A percentile compares a stretch with the other conserved stretches of the same genome.
phyloP scores from a whole-genome alignment of 495 filamentous ascomycete genomes.

The Hypoxylon subgilvum region DNA sequence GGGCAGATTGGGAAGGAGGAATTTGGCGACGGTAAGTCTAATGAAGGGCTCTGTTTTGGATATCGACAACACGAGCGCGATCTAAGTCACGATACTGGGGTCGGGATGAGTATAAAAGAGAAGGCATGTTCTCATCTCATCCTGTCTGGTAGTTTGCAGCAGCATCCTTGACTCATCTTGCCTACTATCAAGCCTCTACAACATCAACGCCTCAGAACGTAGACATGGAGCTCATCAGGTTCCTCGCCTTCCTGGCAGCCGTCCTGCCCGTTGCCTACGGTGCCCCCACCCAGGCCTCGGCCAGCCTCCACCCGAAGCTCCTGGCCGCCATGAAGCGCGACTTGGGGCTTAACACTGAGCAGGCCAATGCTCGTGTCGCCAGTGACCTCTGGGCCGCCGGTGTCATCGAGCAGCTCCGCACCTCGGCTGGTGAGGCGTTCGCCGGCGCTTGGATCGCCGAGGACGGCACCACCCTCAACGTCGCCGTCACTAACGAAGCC shows the following conservation, averaged over 20 bases:
- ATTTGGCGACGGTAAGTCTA: slow-evolving; percentile 23
- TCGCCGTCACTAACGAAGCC: slow-evolving; percentile 32
- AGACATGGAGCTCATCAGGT: slow-evolving; percentile 39
- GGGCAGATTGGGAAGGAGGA: slow-evolving; percentile 39
- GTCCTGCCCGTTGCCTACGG: slow-evolving; percentile 39
- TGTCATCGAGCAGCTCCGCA: slow-evolving; percentile 36
- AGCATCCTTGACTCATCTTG: slow-evolving; percentile 34
- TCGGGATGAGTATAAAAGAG: slow-evolving; percentile 37
- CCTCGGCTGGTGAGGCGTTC: slow-evolving; percentile 29
- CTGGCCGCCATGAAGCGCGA: slow-evolving; percentile 41
- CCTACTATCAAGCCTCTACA: slow-evolving; percentile 27
- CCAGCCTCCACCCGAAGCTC: slow-evolving; percentile 38
- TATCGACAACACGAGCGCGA: slow-evolving; percentile 30
- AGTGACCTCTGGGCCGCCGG: slow-evolving; percentile 28
- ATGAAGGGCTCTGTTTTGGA: slow-evolving; percentile 30
- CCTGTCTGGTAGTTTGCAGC: slow-evolving; percentile 33
- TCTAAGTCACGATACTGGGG: slow-evolving; percentile 30
- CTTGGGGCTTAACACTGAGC: slow-evolving; percentile 34
- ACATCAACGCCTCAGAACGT: slow-evolving; percentile 26
- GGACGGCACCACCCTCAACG: slow-evolving; percentile 32
- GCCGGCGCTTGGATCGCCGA: slow-evolving; percentile 38
- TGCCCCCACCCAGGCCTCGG: slow-evolving; percentile 32
- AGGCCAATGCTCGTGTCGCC: slow-evolving; percentile 36
- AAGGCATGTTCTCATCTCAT: slow-evolving; percentile 32
- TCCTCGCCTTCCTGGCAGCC: slow-evolving; percentile 37